phyloP scores from a whole-genome alignment of 306 rosid genomes.

The Pterocarpus macrocarpus region DNA sequence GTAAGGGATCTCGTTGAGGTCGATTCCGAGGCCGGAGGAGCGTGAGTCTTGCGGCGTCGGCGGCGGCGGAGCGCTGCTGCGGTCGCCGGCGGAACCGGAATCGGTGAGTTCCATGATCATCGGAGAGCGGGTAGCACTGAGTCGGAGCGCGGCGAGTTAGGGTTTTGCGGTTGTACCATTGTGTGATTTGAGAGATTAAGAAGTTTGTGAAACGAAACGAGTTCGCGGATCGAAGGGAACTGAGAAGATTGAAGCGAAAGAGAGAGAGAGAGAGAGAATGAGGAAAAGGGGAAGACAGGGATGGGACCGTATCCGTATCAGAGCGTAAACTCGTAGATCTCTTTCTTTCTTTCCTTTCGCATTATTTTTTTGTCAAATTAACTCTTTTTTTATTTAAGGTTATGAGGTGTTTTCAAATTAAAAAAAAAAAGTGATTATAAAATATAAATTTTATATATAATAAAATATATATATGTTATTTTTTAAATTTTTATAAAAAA shows the following conservation, averaged over 20 bases:
- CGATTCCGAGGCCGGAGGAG: slow-evolving; percentile 72
- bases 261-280: slow-evolving; percentile 30
- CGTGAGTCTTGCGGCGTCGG: slow-evolving; percentile 58
- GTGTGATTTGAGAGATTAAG: slow-evolving; percentile 47
- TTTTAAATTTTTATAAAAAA: neutral
- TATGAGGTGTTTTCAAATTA: too few species aligned
- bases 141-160: slow-evolving; percentile 51
- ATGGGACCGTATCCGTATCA: slow-evolving; percentile 74
- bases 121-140: slow-evolving; percentile 58
- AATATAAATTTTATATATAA: too few species aligned
- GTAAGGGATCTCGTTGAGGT: slow-evolving; percentile 95
- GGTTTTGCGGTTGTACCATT: slow-evolving; percentile 68
- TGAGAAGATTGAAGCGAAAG: slow-evolving; percentile 51
- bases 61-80: slow-evolving; percentile 36
- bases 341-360: neutral
- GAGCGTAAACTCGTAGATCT: slow-evolving; percentile 49
- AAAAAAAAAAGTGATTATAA: too few species aligned
- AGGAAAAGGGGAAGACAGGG: slow-evolving; percentile 54
- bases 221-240: slow-evolving; percentile 59
- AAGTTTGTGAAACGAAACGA: slow-evolving; percentile 1
- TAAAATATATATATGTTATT: too few species aligned
- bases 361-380: neutral
- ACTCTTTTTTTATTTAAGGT: neutral
- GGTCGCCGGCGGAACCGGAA: slow-evolving; percentile 64
- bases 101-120: slow-evolving; percentile 89